Evolutionary conservation across 2,329 filamentous ascomycete species (phyloP), one percentile per base, ranked within the genome.

Genomic region (Alternaria brassicae): DNA sequence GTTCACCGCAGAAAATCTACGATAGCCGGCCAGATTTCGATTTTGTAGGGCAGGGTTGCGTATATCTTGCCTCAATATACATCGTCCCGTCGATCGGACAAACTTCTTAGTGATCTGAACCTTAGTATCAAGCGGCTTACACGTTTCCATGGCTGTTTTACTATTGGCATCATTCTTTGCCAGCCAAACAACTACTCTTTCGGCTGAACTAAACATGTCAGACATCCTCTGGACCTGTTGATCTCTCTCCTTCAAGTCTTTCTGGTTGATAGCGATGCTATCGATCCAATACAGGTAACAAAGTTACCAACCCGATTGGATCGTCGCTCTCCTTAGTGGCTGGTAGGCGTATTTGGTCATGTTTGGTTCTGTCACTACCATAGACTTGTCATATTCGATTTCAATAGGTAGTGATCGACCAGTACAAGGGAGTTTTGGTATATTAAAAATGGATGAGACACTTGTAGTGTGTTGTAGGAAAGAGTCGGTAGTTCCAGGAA

Each of bases 151-250:
- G 6, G 17, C 12, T 5, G 19, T 34, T 10, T 42, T 42, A 8
- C 44, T 50, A 28, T 32, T 19, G 19, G 10, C 12, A 30, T 56
- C 36, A 10, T 50, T 37, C 13, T 17, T n/a, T 9, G 44, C 44
- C 3, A 56, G 5, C 53, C 53, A 56, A 50, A 56, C 37, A 3
- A 56, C n/a, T 0, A 56, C 53, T 50, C 53, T 50, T 42, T 36
- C 36, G 41, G 53, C 44, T 30, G 36, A 27, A 13, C 34, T 41
- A 37, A 7, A 56, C 15, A 56, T 56, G 3, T 30, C 19, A 25
- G 53, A 36, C 44, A 42, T 56, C 13, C 44, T 36, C 15, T 36
- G 44, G 3, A 56, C 44, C 30, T 50, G 53, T 8, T 41, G 36
- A 7, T 37, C 21, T n/a, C 36, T 48, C 30, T 56, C 53, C 2